These are phyloP conservation scores for Ilyonectria robusta DNA, from an alignment of 2,329 filamentous ascomycete species.

Conservation along the genomic window DNA sequence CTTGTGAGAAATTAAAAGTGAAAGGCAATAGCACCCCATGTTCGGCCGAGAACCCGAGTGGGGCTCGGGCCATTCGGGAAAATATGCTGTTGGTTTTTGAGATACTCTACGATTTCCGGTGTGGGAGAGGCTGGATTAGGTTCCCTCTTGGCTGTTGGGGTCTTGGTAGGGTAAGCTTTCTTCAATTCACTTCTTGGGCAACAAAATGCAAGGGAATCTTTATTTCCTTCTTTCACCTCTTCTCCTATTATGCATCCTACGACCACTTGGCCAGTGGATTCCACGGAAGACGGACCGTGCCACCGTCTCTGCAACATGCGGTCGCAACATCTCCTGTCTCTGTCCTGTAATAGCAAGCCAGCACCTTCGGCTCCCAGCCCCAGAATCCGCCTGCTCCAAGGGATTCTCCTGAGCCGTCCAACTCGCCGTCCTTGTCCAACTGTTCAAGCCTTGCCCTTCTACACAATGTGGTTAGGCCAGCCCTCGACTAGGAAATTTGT, in stretches of 20 bases:
- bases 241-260: background rate
- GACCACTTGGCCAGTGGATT: constrained; percentile 33
- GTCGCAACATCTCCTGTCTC: constrained; percentile 22
- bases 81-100: background rate
- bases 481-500: background rate
- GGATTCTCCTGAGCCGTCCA: constrained; percentile 14
- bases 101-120: background rate
- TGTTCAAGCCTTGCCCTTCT: constrained; percentile 23
- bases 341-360: constrained; percentile 30
- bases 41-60: background rate
- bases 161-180: background rate
- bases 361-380: constrained; percentile 23
- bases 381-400: constrained; percentile 26
- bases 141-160: background rate
- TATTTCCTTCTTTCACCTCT: too few relatives aligned
- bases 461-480: background rate
- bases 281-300: constrained; percentile 31
- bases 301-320: constrained; percentile 25
- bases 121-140: background rate
- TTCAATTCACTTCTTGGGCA: too few relatives aligned
- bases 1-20: background rate
- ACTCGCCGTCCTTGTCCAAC: constrained; percentile 28
- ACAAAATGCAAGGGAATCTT: too few relatives aligned
- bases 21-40: background rate
- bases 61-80: background rate